Evolutionary conservation across 1,139 yeast species (phyloP).

Genomic region (Pneumocystis wakefieldiae): DNA sequence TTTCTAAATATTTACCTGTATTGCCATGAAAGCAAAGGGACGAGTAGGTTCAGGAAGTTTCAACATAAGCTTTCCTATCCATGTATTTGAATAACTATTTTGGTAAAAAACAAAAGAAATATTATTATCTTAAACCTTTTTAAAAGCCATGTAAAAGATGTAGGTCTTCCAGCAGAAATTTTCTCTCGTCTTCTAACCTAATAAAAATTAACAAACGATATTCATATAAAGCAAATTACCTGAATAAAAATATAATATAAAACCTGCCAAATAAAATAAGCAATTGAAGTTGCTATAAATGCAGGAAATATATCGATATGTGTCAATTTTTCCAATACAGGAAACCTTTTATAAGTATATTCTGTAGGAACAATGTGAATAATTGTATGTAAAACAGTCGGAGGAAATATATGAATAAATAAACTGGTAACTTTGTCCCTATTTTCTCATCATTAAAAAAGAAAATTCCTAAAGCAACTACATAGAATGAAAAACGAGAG

Average conservation of each 20-base stretch:
- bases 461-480: constrained; percentile 27
- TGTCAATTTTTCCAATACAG: constrained; percentile 57
- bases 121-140: constrained; percentile 26
- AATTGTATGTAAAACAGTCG: constrained; percentile 72
- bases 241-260: constrained; percentile 86
- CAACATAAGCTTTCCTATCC: constrained; percentile 67
- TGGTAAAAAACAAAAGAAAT: background rate
- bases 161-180: constrained; percentile 71
- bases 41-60: constrained; percentile 73
- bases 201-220: background rate
- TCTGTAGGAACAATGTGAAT: constrained; percentile 52
- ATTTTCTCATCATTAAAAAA: background rate
- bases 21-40: constrained; percentile 65
- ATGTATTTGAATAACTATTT: constrained; percentile 42
- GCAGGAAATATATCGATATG: constrained; percentile 64
- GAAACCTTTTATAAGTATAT: constrained; percentile 46
- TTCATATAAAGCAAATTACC: constrained; percentile 22
- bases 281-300: constrained; percentile 62
- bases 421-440: constrained; percentile 65
- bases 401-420: constrained; percentile 83
- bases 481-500: constrained; percentile 76
- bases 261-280: constrained; percentile 84
- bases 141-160: constrained; percentile 69
- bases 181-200: constrained; percentile 45
- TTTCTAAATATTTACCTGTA: constrained; percentile 19